Conservation (phyloP, 352 stramenopile species). For the Globisporangium paddicum region DNA sequence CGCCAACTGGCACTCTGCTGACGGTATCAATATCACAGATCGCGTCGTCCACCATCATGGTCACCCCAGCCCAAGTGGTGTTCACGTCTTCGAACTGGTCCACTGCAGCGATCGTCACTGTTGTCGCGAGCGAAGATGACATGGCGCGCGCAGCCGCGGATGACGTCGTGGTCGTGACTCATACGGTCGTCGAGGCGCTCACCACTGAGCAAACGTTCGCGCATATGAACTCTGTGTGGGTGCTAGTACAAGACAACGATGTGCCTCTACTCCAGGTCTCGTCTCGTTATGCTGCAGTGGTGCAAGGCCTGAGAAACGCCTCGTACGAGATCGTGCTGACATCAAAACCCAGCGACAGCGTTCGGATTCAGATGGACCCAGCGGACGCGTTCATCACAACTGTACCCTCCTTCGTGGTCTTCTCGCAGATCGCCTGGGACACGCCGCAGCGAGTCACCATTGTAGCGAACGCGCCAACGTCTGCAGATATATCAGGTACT, state of each 20-base stretch:
- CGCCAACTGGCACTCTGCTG: conserved; percentile 15
- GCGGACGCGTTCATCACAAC: conserved; percentile 9
- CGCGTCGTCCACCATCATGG: conserved; percentile 4
- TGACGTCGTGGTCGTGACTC: conserved; percentile 21
- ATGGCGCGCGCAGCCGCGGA: conserved; percentile 13
- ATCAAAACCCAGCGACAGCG: conserved; percentile 33
- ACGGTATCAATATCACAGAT: conserved; percentile 1
- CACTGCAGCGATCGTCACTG: conserved; percentile 18
- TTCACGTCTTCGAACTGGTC: conserved; percentile 53
- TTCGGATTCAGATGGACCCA: conserved; percentile 28
- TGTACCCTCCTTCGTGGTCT: conserved; percentile 24
- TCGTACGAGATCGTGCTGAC: conserved; percentile 47
- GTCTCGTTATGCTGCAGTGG: conserved; percentile 33
- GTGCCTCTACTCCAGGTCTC: conserved; percentile 53
- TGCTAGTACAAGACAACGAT: conserved; percentile 50
- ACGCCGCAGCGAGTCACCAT: conserved; percentile 30
- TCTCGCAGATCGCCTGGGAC: conserved; percentile 35
- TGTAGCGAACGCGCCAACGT: neutral
- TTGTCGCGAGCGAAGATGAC: conserved; percentile 22
- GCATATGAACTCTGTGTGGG: conserved; percentile 19
- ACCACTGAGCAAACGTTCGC: conserved; percentile 32
- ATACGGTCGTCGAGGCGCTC: conserved; percentile 27
- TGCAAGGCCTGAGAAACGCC: conserved; percentile 39
- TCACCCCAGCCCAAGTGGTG: conserved; percentile 26
- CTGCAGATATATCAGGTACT: neutral